A percentile compares a stretch with the other conserved stretches of the same genome.
phyloP scores from a whole-genome alignment of 1,284 basidiomycete species.

The Ceratobasidium sp. region DNA sequence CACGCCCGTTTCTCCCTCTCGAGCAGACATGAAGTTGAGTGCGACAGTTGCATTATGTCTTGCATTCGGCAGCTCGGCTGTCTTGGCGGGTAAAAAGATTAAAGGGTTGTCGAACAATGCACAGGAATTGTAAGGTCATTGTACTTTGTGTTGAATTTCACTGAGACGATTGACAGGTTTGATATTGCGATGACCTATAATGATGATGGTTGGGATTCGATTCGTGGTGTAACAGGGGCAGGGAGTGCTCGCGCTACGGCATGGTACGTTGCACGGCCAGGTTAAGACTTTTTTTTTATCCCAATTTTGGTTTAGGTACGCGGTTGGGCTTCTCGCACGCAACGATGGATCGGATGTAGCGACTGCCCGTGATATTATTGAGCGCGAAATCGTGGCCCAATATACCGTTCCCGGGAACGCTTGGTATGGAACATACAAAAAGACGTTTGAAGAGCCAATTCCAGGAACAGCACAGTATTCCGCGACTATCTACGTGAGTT shows the following conservation, averaged over 20 bases:
- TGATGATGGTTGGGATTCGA: slow-evolving; percentile 28
- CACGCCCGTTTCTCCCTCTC: background rate
- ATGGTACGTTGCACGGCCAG: background rate
- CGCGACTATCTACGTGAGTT: slow-evolving; percentile 21
- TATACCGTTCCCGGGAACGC: slow-evolving; percentile 25
- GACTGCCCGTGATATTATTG: slow-evolving; percentile 11
- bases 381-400: slow-evolving; percentile 21
- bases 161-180: too few relatives aligned
- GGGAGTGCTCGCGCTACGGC: slow-evolving; percentile 26
- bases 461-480: slow-evolving; percentile 26
- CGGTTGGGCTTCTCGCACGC: slow-evolving; percentile 20
- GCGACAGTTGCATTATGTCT: background rate
- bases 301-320: slow-evolving; percentile 14
- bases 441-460: slow-evolving; percentile 29
- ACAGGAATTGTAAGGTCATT: slow-evolving; percentile 12
- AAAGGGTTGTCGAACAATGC: slow-evolving; percentile 18
- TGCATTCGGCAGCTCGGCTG: background rate
- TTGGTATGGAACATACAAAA: slow-evolving; percentile 31
- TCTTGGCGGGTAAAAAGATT: slow-evolving; percentile 4
- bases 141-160: too few relatives aligned
- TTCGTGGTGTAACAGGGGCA: slow-evolving; percentile 14
- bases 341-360: slow-evolving; percentile 19
- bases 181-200: slow-evolving; percentile 30
- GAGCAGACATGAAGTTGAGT: background rate
- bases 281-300: background rate